Conservation (phyloP, 371 early-diverging fungal species). For the Syncephalastrum monosporum region DNA sequence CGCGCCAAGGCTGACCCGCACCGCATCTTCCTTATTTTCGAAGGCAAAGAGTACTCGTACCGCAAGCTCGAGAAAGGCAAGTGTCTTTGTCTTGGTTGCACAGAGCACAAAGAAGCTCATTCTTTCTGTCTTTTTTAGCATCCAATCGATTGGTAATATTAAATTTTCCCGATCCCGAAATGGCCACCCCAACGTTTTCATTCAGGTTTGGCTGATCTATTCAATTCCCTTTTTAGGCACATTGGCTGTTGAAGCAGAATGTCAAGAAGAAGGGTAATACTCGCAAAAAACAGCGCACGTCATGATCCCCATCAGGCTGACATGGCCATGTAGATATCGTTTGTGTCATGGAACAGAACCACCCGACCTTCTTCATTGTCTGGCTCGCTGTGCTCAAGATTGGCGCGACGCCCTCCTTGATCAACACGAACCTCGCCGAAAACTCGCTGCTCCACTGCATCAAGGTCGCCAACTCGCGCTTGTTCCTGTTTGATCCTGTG, state of each 20-base stretch:
- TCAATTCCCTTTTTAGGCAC: conserved; percentile 15
- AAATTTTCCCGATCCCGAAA: background rate
- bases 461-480: conserved; percentile 21
- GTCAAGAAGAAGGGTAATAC: conserved; percentile 21
- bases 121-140: conserved; percentile 7
- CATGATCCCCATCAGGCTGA: no score
- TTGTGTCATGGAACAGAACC: conserved; percentile 37
- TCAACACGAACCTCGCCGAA: conserved; percentile 33
- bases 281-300: no score
- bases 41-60: conserved; percentile 30
- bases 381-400: conserved; percentile 33
- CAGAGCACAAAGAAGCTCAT: conserved; percentile 1
- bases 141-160: conserved; percentile 19
- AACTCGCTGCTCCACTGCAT: conserved; percentile 33
- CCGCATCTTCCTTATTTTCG: conserved; percentile 24
- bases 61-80: conserved; percentile 29
- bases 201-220: background rate
- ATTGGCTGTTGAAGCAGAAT: conserved; percentile 23
- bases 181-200: background rate
- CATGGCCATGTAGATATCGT: conserved; percentile 24
- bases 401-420: conserved; percentile 30
- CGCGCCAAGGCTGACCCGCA: conserved; percentile 23
- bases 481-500: conserved; percentile 32
- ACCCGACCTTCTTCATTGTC: conserved; percentile 29
- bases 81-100: conserved; percentile 1